phyloP scores from a whole-genome alignment of 306 rosid species.

The Quercus ilex region DNA sequence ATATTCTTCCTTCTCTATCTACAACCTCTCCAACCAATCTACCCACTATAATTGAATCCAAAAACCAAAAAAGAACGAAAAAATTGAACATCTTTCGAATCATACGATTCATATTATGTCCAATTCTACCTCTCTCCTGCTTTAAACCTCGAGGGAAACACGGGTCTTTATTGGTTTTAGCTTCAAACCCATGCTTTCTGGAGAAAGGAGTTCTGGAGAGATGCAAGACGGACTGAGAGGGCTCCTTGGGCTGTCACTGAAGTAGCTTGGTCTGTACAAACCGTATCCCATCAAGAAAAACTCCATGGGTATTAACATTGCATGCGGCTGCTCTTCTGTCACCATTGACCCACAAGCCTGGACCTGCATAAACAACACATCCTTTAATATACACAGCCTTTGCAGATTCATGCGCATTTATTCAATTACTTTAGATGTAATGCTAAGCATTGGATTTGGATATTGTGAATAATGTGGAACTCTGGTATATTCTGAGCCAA shows the following conservation, averaged over 20 bases:
- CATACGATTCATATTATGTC: slow-evolving; percentile 21
- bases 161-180: slow-evolving; percentile 91
- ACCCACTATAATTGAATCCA: slow-evolving; percentile 23
- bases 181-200: slow-evolving; percentile 96
- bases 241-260: slow-evolving; percentile 78
- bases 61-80: slow-evolving; percentile 18
- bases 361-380: slow-evolving; percentile 49
- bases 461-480: not conserved
- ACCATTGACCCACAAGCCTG: slow-evolving; percentile 98
- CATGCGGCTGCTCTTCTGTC: slow-evolving; percentile 95
- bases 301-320: slow-evolving; percentile 93
- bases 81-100: slow-evolving; percentile 21
- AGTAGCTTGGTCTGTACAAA: slow-evolving; percentile 58
- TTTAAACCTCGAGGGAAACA: slow-evolving; percentile 39
- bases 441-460: not conserved
- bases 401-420: not conserved
- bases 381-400: not conserved
- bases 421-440: not conserved
- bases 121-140: not conserved
- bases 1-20: slow-evolving; percentile 34
- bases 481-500: not conserved
- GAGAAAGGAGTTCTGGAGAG: slow-evolving; percentile 90
- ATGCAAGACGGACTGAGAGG: slow-evolving; percentile 89
- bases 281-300: slow-evolving; percentile 91
- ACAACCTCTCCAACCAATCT: slow-evolving; percentile 38